A percentile compares a stretch with the other conserved stretches of the same genome.
Evolutionary conservation across 2,329 filamentous ascomycete genomes (phyloP).

Genomic region (Talaromyces sp.): DNA sequence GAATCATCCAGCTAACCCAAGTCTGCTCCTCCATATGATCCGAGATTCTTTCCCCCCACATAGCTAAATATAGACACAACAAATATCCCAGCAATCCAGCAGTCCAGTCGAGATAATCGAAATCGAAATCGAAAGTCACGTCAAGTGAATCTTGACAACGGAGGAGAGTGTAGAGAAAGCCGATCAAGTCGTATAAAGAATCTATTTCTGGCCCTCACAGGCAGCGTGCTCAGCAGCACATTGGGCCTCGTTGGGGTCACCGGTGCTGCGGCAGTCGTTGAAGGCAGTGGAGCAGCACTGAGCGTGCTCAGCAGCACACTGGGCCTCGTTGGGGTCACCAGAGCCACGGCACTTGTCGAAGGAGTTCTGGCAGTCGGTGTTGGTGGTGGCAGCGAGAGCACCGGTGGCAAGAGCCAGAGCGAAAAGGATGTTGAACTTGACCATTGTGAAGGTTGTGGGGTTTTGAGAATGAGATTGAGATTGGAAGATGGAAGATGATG

Average conservation of each 20-base stretch:
- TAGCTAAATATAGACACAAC: too few relatives aligned
- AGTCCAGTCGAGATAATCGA: too few relatives aligned
- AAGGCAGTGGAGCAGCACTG: conserved; percentile 8
- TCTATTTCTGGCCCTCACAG: conserved; percentile 9
- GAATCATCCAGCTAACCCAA: too few relatives aligned
- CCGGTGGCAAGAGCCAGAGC: conserved; percentile 5
- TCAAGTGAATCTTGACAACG: background rate
- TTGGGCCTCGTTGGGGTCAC: conserved; percentile 12
- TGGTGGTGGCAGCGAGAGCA: conserved; percentile 10
- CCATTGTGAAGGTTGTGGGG: conserved; percentile 11
- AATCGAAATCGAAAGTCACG: too few relatives aligned
- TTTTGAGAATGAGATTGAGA: background rate
- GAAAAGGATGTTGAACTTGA: conserved; percentile 10
- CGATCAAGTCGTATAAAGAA: background rate
- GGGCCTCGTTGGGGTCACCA: conserved; percentile 10
- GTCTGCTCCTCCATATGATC: too few relatives aligned
- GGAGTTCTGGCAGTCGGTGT: conserved; percentile 12
- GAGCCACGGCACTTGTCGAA: conserved; percentile 10
- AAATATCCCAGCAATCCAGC: too few relatives aligned
- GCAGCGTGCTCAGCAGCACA: conserved; percentile 11
- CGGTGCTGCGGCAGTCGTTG: conserved; percentile 9
- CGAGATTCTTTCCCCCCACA: too few relatives aligned
- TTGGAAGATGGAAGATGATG: background rate
- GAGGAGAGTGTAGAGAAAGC: background rate
- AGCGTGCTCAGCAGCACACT: conserved; percentile 8